phyloP scores from a whole-genome alignment of 805 yeast genomes.

The Candida endomychidarum region DNA sequence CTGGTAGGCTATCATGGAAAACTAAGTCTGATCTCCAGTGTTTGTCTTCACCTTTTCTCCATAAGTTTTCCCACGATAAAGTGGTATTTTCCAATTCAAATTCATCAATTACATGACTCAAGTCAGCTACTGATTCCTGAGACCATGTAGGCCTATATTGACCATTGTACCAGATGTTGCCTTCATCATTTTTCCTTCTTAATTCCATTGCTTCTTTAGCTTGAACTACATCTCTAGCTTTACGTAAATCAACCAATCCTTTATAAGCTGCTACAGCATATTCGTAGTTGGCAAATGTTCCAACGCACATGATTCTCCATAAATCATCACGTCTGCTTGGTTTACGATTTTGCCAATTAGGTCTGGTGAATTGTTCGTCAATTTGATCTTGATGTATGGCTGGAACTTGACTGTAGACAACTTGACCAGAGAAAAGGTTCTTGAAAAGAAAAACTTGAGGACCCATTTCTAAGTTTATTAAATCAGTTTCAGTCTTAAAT shows the following conservation, averaged over 20 bases:
- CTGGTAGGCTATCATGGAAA: conserved; percentile 59
- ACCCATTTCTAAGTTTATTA: conserved; percentile 55
- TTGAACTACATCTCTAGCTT: conserved; percentile 65
- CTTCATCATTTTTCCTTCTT: conserved; percentile 72
- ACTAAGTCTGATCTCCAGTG: conserved; percentile 66
- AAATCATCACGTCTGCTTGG: conserved; percentile 82
- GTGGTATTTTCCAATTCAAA: conserved; percentile 48
- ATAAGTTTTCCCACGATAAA: conserved; percentile 79
- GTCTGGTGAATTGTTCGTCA: conserved; percentile 69
- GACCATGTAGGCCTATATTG: conserved; percentile 88
- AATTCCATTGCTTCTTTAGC: conserved; percentile 60
- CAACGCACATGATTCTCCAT: conserved; percentile 90
- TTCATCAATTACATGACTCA: conserved; percentile 67
- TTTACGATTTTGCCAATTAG: conserved; percentile 85
- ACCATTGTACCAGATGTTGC: conserved; percentile 82
- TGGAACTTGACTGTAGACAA: conserved; percentile 83
- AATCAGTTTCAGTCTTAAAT: conserved; percentile 32
- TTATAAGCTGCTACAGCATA: conserved; percentile 71
- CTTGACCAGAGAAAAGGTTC: conserved; percentile 87
- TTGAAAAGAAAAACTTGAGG: conserved; percentile 85
- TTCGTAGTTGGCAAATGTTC: conserved; percentile 59
- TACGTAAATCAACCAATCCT: conserved; percentile 70
- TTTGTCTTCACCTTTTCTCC: conserved; percentile 81
- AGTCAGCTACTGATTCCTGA: conserved; percentile 89
- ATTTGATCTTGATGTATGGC: conserved; percentile 59